Evolutionary conservation across 441 rosid genomes (phyloP), one percentile per base, ranked within the genome.

Genomic region (Erodium moschatum): DNA sequence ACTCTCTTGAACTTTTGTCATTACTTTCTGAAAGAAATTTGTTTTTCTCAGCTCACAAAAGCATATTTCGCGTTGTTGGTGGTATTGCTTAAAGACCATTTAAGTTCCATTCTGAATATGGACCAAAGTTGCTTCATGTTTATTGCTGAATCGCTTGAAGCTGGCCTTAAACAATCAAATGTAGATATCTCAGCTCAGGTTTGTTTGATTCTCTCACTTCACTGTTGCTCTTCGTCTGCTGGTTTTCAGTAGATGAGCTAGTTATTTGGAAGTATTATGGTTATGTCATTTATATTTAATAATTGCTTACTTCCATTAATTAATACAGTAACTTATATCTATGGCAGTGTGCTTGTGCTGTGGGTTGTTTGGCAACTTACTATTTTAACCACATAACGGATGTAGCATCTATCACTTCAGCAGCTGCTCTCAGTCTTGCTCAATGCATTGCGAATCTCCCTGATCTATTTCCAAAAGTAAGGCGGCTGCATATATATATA

Each of bases 61-160:
- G 96, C 99, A 46, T 95, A 95, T 85, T 92, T 92, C 76, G 87
- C 89, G 27, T 90, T 92, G 83, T 76, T 95, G 81, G 99, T 89
- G 84, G 96, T 87, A 76, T 83, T 95, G 64, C 89, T 88, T 84
- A 79, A 84, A 71, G 84, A 85, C 78, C 96, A 95, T 80, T 80
- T 95, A 20, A 73, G 58, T 75, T 87, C 90, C 72, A 74, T 90
- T 65, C 75, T 95, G 83, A 88, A 86, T 83, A 82, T 92, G 75
- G 95, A 88, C 75, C 82, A 89, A 9, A 85, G 84, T 75, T 89
- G 96, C 67, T 95, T 95, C 75, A 85, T 81, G 92, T 96, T 92
- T 81, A 82, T 95, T 12, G 91, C 87, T 54, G 87, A 96, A 38
- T 95, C 98, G 63, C 96, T 95, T 76, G 98, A 92, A 80, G 90